A percentile compares a stretch with the other conserved stretches of the same genome.
These are phyloP conservation scores for Puccinellia tenuiflora DNA, from an alignment of 176 grass and related monocot species.

Conservation along the genomic window DNA sequence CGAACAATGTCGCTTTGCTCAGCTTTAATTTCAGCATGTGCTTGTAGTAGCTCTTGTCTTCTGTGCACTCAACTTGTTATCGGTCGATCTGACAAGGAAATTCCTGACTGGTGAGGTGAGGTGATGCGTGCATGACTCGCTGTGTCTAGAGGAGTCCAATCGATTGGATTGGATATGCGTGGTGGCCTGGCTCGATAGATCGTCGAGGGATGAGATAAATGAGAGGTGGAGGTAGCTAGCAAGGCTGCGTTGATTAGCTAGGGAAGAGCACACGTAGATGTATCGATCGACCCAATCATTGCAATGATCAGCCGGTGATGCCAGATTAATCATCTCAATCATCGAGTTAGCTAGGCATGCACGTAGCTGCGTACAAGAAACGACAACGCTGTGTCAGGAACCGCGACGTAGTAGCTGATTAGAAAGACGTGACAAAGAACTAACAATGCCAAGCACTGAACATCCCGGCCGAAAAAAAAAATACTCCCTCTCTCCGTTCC, in stretches of 20 bases:
- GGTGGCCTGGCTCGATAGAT: neutral
- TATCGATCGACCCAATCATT: neutral
- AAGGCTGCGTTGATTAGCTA: neutral
- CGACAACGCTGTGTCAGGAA: neutral
- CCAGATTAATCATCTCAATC: neutral
- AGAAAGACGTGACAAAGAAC: neutral
- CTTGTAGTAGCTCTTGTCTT: neutral
- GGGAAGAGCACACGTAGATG: neutral
- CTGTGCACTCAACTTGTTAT: neutral
- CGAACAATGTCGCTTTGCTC: too few species aligned
- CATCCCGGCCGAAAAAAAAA: too few species aligned
- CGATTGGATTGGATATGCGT: neutral
- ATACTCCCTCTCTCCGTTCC: too few species aligned
- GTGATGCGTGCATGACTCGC: neutral
- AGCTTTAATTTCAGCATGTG: neutral
- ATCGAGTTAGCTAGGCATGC: neutral
- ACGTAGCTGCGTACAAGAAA: neutral
- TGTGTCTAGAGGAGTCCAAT: neutral
- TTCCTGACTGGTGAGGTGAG: neutral
- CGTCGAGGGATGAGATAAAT: too few species aligned
- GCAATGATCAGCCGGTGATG: neutral
- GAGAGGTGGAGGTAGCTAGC: neutral
- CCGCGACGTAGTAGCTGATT: neutral
- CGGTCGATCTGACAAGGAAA: neutral
- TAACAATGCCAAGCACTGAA: too few species aligned